phyloP scores from a whole-genome alignment of 2,329 filamentous ascomycete genomes.

The Exophiala xenobiotica region DNA sequence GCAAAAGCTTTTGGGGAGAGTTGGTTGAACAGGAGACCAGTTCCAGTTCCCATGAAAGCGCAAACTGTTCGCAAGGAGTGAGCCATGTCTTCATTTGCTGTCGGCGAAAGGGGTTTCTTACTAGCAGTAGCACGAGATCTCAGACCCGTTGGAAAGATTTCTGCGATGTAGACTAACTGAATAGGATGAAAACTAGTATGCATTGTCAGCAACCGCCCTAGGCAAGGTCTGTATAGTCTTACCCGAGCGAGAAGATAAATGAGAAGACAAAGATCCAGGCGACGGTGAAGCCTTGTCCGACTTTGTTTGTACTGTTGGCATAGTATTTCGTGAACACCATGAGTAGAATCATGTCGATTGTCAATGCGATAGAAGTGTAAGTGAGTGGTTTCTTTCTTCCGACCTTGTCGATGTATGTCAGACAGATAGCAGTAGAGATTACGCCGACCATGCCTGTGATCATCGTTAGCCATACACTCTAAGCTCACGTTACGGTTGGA shows the following conservation, averaged over 20 bases:
- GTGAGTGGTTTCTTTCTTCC: constrained; percentile 3
- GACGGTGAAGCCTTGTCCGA: not conserved
- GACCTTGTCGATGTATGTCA: constrained; percentile 1
- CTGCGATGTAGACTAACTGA: constrained; percentile 1
- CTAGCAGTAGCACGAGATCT: not conserved
- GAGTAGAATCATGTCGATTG: constrained; percentile 1
- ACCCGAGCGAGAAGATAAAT: constrained; percentile 1
- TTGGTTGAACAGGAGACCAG: not conserved
- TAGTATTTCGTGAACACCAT: constrained; percentile 3
- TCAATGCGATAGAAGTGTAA: not conserved
- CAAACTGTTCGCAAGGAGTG: not conserved
- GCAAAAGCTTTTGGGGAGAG: constrained; percentile 1
- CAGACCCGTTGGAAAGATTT: constrained; percentile 1
- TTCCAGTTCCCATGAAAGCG: constrained; percentile 2
- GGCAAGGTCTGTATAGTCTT: not conserved
- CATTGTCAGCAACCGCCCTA: not conserved
- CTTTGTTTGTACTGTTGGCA: constrained; percentile 1
- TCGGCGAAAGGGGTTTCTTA: not conserved
- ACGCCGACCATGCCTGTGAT: not conserved
- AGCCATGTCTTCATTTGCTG: not conserved
- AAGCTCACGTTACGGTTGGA: not conserved
- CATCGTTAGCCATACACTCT: not conserved
- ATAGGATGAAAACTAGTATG: not conserved
- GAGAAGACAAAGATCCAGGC: constrained; percentile 3
- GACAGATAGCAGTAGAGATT: constrained; percentile 2